These are phyloP conservation scores for Alisma plantagoaquatica DNA, from an alignment of 106 monocot genomes.

Conservation along the genomic window DNA sequence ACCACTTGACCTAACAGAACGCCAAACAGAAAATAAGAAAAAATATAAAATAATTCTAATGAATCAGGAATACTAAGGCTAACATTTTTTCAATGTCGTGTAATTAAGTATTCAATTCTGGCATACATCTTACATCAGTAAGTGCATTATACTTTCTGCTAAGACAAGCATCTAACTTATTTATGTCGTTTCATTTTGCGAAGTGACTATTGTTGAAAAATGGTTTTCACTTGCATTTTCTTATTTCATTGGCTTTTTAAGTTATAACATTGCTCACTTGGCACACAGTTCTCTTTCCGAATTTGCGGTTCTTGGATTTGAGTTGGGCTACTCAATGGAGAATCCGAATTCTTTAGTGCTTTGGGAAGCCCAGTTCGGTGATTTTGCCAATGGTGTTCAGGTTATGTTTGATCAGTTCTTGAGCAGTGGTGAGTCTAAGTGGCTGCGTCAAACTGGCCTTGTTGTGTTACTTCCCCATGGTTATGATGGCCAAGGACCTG, in stretches of 20 bases:
- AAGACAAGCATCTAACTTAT: no score
- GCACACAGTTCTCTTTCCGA: conserved; percentile 97
- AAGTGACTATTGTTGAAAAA: neutral
- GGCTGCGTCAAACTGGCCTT: conserved; percentile 94
- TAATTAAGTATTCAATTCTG: neutral
- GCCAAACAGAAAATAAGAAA: no score
- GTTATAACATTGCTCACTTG: no score
- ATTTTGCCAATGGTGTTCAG: conserved; percentile 96
- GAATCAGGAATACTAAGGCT: no score
- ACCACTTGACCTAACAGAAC: no score
- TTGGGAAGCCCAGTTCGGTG: conserved; percentile 99
- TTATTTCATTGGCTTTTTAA: conserved; percentile 5
- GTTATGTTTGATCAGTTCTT: conserved; percentile 94
- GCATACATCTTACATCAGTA: neutral
- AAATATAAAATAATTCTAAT: no score
- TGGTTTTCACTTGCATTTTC: neutral
- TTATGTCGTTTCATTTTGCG: neutral
- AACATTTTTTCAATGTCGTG: no score
- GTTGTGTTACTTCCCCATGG: conserved; percentile 90
- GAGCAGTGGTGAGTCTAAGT: conserved; percentile 94
- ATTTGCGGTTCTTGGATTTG: conserved; percentile 96
- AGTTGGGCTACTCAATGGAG: conserved; percentile 98
- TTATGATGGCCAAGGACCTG: conserved; percentile 97
- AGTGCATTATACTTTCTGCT: no score
- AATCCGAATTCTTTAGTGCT: conserved; percentile 95